These are phyloP conservation scores for Fusarium zealandicum DNA, from an alignment of 2,329 filamentous ascomycete genomes.

Conservation along the genomic window DNA sequence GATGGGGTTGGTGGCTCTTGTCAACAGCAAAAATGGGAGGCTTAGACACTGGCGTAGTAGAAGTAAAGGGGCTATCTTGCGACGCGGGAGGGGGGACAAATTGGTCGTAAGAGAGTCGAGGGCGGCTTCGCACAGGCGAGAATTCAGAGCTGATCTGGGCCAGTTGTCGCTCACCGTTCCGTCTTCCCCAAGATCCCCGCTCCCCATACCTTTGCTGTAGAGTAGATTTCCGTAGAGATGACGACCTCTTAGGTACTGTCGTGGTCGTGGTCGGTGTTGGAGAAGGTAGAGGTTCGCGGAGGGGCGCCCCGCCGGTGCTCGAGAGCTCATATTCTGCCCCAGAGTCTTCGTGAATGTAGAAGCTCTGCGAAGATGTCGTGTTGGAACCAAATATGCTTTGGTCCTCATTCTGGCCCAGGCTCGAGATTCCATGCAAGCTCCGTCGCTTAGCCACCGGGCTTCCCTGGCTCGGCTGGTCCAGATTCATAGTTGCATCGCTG, in stretches of 20 bases:
- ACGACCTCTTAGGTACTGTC: slow-evolving; percentile 71
- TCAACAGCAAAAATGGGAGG: slow-evolving; percentile 53
- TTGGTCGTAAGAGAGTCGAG: slow-evolving; percentile 81
- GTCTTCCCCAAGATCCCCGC: slow-evolving; percentile 67
- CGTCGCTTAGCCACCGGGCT: slow-evolving; percentile 92
- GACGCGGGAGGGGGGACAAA: slow-evolving; percentile 69
- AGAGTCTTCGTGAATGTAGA: slow-evolving; percentile 61
- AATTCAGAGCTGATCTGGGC: slow-evolving; percentile 61
- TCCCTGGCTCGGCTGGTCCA: slow-evolving; percentile 78
- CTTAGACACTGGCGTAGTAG: slow-evolving; percentile 60
- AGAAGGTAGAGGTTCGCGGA: slow-evolving; percentile 53
- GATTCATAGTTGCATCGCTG: slow-evolving; percentile 86
- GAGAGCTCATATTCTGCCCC: slow-evolving; percentile 62
- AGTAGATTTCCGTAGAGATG: slow-evolving; percentile 84
- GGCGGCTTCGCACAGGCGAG: slow-evolving; percentile 66
- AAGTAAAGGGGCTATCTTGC: slow-evolving; percentile 71
- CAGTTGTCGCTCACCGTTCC: slow-evolving; percentile 64
- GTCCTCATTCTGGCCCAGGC: slow-evolving; percentile 60
- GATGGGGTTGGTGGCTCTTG: slow-evolving; percentile 70
- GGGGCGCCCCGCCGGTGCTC: slow-evolving; percentile 41
- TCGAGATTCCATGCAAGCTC: slow-evolving; percentile 80
- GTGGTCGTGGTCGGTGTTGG: slow-evolving; percentile 58
- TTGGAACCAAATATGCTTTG: slow-evolving; percentile 80
- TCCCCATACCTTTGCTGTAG: slow-evolving; percentile 82
- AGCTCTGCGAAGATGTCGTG: slow-evolving; percentile 51